These are phyloP conservation scores for Coemansia sp. DNA, from an alignment of 192 early-diverging fungal genomes.

Conservation along the genomic window DNA sequence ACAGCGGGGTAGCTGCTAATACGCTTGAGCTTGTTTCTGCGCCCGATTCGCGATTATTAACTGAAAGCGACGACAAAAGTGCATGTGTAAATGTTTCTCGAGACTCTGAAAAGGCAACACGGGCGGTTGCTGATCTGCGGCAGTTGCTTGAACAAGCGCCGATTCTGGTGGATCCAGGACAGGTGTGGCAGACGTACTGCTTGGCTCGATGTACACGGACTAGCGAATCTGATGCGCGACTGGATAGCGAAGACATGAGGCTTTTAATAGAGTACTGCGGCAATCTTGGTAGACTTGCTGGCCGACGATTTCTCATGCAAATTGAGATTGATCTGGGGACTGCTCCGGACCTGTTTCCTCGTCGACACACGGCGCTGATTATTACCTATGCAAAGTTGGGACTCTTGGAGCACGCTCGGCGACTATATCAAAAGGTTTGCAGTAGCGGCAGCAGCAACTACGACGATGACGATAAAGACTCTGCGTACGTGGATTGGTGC, in stretches of 20 bases:
- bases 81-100: slow-evolving; percentile 4
- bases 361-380: slow-evolving; percentile 10
- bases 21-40: not conserved
- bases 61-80: not conserved
- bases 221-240: not conserved
- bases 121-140: slow-evolving; percentile 9
- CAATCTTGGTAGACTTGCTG: slow-evolving; percentile 19
- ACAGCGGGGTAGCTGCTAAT: not conserved
- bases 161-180: slow-evolving; percentile 15
- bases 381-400: slow-evolving; percentile 37
- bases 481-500: slow-evolving; percentile 16
- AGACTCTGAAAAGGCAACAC: not conserved
- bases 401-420: slow-evolving; percentile 23
- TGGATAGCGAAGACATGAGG: slow-evolving; percentile 3
- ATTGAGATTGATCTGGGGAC: slow-evolving; percentile 31
- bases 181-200: slow-evolving; percentile 25
- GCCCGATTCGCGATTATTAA: not conserved
- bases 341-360: slow-evolving; percentile 10
- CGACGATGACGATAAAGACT: not conserved
- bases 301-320: slow-evolving; percentile 24
- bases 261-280: slow-evolving; percentile 18
- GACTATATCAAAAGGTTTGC: slow-evolving; percentile 18
- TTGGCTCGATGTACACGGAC: not conserved
- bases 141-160: slow-evolving; percentile 6
- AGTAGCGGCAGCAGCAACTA: not conserved